Base-by-base conservation (phyloP, 331 rosid genomes). In the Pyracantha coccinea region DNA sequence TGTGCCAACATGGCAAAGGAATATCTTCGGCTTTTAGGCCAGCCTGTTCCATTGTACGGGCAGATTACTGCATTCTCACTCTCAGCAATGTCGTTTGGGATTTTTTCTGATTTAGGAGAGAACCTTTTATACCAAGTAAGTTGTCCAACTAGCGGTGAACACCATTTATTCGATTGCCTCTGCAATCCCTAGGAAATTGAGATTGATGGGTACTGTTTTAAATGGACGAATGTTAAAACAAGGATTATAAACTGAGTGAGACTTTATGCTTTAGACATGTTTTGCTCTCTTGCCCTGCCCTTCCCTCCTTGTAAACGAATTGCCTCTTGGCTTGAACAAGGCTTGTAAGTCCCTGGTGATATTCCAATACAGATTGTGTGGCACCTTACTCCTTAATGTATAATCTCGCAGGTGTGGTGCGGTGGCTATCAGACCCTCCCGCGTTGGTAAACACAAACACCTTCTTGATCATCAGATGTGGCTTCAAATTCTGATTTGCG, bases 1-100 rank as follows among this genome's bases (percentile, higher is more conserved):
- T 75, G 91, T 97, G 97, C 93, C 81, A 85, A 17, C 90, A 88
- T 92, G 96, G 97, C 95, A 27, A 94, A 94, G 90, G 97, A 94
- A 85, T 94, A 94, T 85, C 93, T 88, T 83, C 97, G 95, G 23
- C 97, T 94, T 41, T 72, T 94, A 24, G 88, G 92, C 76, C 97
- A 88, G 84, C 96, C 99, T 8, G 90, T 94, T 79, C 97, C 98
- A 41, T 61, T 93, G 75, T 88, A 86, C 64, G 91, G 99, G 97
- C 88, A 85, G 61, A 74, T 45, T 71, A 55, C 60, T 61, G 6
- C 67, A 28, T 35, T 62, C 67, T 28, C 23, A 16, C 4, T 57
- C 44, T 35, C 44, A 35, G 44, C 54, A 66, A 44, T 35, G 64
- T 52, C 44, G 28, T 12, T 35, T 32, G 54, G 23, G 35, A 16